A percentile compares a stretch with the other conserved stretches of the same genome.
Conservation (phyloP, 2,329 filamentous ascomycete species). For the Pseudopyricularia javanii region DNA sequence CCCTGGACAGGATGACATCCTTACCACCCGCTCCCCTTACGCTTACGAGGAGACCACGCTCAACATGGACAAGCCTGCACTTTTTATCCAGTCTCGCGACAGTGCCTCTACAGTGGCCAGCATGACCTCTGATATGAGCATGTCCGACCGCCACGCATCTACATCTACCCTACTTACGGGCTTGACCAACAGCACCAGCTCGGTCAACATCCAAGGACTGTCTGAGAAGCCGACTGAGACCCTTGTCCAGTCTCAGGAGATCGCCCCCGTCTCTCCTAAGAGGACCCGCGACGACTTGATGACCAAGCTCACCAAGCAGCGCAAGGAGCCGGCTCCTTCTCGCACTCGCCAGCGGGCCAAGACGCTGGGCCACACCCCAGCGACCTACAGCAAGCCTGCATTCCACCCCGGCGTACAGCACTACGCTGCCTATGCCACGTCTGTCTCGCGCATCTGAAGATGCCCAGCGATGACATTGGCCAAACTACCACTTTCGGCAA, state of each 20-base stretch:
- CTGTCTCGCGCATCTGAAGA: not conserved
- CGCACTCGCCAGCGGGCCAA: constrained; percentile 9
- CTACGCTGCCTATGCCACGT: not conserved
- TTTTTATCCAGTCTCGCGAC: constrained; percentile 28
- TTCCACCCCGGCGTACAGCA: not conserved
- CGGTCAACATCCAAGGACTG: constrained; percentile 21
- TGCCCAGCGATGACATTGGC: not conserved
- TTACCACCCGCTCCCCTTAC: constrained; percentile 17
- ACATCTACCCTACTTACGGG: constrained; percentile 40
- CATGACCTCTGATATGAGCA: constrained; percentile 30
- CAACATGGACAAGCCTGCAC: constrained; percentile 17
- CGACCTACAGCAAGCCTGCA: not conserved
- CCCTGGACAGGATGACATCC: constrained; percentile 19
- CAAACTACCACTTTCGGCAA: not conserved
- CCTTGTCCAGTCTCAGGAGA: constrained; percentile 4
- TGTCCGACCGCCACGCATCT: constrained; percentile 40
- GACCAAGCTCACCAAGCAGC: not conserved
- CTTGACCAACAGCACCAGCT: constrained; percentile 39
- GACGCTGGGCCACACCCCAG: not conserved
- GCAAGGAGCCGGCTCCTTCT: constrained; percentile 3
- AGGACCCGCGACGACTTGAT: not conserved
- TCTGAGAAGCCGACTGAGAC: constrained; percentile 4
- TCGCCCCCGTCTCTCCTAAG: not conserved
- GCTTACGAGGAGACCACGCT: constrained; percentile 21
- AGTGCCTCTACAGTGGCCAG: constrained; percentile 45